phyloP scores from a whole-genome alignment of 371 early-diverging fungal species.

The Mucor irregularis region DNA sequence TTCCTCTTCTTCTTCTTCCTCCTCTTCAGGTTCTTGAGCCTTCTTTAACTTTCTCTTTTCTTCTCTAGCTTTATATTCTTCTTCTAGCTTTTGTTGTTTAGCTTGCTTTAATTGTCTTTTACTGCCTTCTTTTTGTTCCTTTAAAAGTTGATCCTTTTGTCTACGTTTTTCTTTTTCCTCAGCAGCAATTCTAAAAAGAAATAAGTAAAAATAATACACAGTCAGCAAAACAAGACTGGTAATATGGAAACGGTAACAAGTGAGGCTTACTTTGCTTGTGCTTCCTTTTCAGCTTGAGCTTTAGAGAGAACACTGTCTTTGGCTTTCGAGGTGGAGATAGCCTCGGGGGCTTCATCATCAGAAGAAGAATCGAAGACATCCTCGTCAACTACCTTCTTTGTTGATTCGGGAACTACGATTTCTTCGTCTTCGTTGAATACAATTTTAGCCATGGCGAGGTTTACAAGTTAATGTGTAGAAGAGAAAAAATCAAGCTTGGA shows the following conservation, averaged over 20 bases:
- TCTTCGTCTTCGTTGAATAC: conserved; percentile 41
- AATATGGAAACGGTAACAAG: no score
- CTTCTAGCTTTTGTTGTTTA: conserved; percentile 7
- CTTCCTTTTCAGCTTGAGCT: conserved; percentile 36
- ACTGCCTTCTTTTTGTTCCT: conserved; percentile 49
- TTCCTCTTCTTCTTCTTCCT: conserved; percentile 13
- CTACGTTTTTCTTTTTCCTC: conserved; percentile 48
- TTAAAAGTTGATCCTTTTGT: conserved; percentile 40
- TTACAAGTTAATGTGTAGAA: not conserved
- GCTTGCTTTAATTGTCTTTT: conserved; percentile 31
- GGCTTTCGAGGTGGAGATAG: conserved; percentile 38
- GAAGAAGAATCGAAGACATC: conserved; percentile 23
- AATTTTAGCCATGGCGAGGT: conserved; percentile 35
- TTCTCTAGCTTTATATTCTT: conserved; percentile 20
- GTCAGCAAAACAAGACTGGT: not conserved
- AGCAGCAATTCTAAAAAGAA: conserved; percentile 25
- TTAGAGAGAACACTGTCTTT: conserved; percentile 25
- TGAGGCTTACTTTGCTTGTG: conserved; percentile 39
- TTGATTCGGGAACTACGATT: conserved; percentile 24
- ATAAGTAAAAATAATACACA: not conserved
- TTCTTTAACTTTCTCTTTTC: conserved; percentile 15
- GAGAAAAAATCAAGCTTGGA: not conserved
- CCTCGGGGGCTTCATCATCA: conserved; percentile 54
- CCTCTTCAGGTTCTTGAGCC: conserved; percentile 2
- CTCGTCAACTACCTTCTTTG: conserved; percentile 15